These are phyloP conservation scores for Symbiodinium natans DNA, from an alignment of 73 alveolate species.

Conservation along the genomic window DNA sequence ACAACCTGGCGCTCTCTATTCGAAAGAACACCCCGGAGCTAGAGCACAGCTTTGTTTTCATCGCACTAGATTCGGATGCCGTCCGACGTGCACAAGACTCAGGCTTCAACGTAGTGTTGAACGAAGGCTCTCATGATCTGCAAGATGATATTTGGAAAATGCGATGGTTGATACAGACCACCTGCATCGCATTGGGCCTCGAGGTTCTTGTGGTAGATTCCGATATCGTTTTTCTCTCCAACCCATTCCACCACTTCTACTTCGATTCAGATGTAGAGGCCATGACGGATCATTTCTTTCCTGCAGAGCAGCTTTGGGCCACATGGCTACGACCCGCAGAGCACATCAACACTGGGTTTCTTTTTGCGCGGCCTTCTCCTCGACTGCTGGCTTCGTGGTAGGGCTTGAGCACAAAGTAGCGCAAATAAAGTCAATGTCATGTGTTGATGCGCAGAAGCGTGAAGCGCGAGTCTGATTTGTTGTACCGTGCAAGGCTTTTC, in stretches of 20 bases:
- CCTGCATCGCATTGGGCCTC: slow-evolving; percentile 43
- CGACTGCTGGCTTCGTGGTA: background rate
- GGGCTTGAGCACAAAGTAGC: background rate
- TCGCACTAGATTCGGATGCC: slow-evolving; percentile 60
- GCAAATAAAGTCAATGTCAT: no score
- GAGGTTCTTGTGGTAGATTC: slow-evolving; percentile 6
- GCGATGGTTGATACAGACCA: slow-evolving; percentile 68
- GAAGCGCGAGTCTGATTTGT: no score
- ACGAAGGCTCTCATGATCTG: background rate
- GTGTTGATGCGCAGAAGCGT: no score
- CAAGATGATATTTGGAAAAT: slow-evolving; percentile 84
- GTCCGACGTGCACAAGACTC: slow-evolving; percentile 30
- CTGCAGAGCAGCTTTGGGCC: slow-evolving; percentile 58
- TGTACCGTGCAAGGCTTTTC: slow-evolving; percentile 4
- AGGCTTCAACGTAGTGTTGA: slow-evolving; percentile 29
- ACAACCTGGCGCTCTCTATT: slow-evolving; percentile 55
- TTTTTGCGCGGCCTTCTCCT: slow-evolving; percentile 25
- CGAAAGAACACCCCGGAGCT: slow-evolving; percentile 55
- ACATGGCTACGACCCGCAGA: slow-evolving; percentile 79
- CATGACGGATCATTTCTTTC: slow-evolving; percentile 71
- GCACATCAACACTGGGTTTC: slow-evolving; percentile 65
- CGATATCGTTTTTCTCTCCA: slow-evolving; percentile 34
- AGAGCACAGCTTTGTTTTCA: slow-evolving; percentile 35
- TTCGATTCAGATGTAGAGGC: slow-evolving; percentile 60
- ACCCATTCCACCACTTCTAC: slow-evolving; percentile 62